Percentiles rank a stretch among this genome's conserved stretches.
Evolutionary conservation across 179 eudicot species (phyloP).

Genomic region (Silene vulgaris): DNA sequence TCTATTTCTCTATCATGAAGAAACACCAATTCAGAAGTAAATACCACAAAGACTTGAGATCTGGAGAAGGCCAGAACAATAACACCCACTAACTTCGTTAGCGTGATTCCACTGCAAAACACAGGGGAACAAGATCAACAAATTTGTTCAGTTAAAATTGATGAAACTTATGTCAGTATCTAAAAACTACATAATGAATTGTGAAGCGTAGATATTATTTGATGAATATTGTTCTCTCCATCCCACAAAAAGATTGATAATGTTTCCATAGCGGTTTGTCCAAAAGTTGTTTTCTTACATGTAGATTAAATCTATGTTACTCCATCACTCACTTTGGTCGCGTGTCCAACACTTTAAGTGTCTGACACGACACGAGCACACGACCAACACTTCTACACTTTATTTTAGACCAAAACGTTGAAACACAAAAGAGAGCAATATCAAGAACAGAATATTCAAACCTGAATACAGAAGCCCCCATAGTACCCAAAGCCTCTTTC

Average conservation of each 20-base stretch:
- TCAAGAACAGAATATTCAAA: constrained; percentile 19
- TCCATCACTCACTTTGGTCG: no score
- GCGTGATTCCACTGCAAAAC: constrained; percentile 85
- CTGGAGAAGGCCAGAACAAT: constrained; percentile 86
- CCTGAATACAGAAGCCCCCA: constrained; percentile 99
- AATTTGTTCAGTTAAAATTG: neutral
- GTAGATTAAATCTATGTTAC: no score
- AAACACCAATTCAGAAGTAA: constrained; percentile 15
- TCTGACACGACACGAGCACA: no score
- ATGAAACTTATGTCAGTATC: neutral
- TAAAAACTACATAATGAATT: neutral
- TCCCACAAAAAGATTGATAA: no score
- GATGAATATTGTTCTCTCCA: neutral
- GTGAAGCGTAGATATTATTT: neutral
- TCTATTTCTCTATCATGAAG: neutral
- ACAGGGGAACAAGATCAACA: constrained; percentile 2
- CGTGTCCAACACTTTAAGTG: no score
- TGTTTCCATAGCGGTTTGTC: no score
- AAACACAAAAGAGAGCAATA: neutral
- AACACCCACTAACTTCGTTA: constrained; percentile 94
- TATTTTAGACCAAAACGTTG: no score
- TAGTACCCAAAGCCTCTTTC: constrained; percentile 82
- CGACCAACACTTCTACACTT: neutral
- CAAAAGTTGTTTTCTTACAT: no score
- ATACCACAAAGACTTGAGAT: constrained; percentile 95